Percentiles rank a stretch among this genome's conserved stretches.
phyloP scores from a whole-genome alignment of 148 eudicot genomes.

The Rheum nobile region DNA sequence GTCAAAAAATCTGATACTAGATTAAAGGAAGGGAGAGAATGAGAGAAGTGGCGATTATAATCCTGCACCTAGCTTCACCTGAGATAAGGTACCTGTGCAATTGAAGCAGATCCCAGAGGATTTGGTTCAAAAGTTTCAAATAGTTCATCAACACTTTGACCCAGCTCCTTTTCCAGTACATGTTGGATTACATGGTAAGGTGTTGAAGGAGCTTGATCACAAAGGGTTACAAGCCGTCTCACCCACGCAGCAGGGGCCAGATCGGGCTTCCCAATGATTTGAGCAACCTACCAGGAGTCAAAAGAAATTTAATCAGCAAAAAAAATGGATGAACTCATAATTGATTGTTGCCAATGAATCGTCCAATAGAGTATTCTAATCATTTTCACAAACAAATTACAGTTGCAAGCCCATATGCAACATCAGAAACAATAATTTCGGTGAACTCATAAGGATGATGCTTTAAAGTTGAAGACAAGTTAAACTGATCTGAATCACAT shows the following conservation, averaged over 20 bases:
- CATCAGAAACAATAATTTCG: background rate
- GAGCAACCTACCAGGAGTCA: slow-evolving; percentile 55
- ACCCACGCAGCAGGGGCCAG: slow-evolving; percentile 98
- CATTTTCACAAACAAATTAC: background rate
- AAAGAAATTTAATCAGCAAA: background rate
- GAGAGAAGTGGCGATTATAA: background rate
- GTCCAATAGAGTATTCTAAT: background rate
- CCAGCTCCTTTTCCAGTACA: slow-evolving; percentile 73
- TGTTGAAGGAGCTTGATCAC: slow-evolving; percentile 90
- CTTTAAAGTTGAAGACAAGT: background rate
- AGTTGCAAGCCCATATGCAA: background rate
- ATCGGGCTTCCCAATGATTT: slow-evolving; percentile 91
- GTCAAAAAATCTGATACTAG: background rate
- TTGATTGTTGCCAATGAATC: background rate
- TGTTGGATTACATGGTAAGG: slow-evolving; percentile 42
- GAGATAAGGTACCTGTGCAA: slow-evolving; percentile 71
- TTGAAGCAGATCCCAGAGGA: slow-evolving; percentile 97
- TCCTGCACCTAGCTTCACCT: background rate
- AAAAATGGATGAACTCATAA: background rate
- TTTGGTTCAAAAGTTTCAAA: slow-evolving; percentile 60
- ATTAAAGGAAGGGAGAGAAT: background rate
- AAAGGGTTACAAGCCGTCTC: slow-evolving; percentile 78
- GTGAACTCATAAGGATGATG: background rate
- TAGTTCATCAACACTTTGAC: slow-evolving; percentile 49
- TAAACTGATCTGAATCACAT: background rate